These are phyloP conservation scores for Auxenochlorella pyrenoidosa DNA, from an alignment of 139 green algal species.

Conservation along the genomic window DNA sequence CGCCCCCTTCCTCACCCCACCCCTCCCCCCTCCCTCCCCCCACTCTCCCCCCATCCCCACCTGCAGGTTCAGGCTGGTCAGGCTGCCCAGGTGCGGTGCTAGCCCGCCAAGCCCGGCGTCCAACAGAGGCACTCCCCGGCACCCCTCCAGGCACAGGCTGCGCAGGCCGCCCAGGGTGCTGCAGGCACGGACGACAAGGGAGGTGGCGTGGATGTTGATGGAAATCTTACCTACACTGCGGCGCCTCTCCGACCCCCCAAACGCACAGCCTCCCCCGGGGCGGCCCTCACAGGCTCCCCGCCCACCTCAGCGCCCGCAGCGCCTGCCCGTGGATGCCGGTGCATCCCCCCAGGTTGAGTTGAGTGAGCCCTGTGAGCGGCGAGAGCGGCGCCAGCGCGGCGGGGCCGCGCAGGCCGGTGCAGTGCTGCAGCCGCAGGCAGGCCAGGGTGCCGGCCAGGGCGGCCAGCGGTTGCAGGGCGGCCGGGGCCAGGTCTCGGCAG, in stretches of 20 bases:
- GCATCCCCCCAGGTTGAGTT: slow-evolving; percentile 44
- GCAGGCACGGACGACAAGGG: neutral
- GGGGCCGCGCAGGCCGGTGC: slow-evolving; percentile 32
- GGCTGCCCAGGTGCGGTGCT: slow-evolving; percentile 9
- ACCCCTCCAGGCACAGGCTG: slow-evolving; percentile 39
- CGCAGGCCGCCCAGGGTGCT: slow-evolving; percentile 23
- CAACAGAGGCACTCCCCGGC: slow-evolving; percentile 28
- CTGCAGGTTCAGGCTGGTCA: slow-evolving; percentile 42
- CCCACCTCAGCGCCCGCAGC: slow-evolving; percentile 4
- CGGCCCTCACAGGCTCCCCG: neutral
- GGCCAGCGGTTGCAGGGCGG: slow-evolving; percentile 38
- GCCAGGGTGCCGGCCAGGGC: slow-evolving; percentile 16
- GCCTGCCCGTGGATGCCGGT: slow-evolving; percentile 11
- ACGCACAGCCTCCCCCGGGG: neutral
- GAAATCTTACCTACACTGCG: too few relatives aligned
- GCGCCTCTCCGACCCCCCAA: too few relatives aligned
- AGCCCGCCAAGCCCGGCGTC: slow-evolving; percentile 31
- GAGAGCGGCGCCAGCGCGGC: slow-evolving; percentile 24
- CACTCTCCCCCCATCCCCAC: neutral
- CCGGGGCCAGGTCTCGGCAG: slow-evolving; percentile 47
- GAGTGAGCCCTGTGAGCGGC: neutral
- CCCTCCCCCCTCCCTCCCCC: neutral
- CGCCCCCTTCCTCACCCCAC: too few relatives aligned
- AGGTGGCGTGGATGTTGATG: too few relatives aligned
- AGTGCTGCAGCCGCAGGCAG: slow-evolving; percentile 56